Base-by-base conservation (phyloP, 1,284 basidiomycete species). In the Ceratobasidium sp. region DNA sequence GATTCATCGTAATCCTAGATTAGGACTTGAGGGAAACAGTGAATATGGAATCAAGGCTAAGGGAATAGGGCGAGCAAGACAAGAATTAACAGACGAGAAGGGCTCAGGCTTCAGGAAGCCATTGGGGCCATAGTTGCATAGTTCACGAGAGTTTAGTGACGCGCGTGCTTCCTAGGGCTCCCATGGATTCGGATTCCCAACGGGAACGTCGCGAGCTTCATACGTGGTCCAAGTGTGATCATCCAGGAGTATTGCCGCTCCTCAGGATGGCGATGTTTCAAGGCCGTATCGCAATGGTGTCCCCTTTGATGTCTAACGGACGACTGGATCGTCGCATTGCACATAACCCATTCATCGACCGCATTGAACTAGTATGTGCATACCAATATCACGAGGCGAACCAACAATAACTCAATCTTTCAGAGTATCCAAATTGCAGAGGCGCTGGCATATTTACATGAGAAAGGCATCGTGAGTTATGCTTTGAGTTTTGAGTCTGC, bases 121-220 rank as follows among this genome's bases (percentile, higher is more conserved):
- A 30, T 47, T 16, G 26, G 49, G 46, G 28, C 28, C 32, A 66
- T 23, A 49, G 38, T 52, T 38, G 26, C 38, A 21, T 49, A 66
- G 41, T n/a, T n/a, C n/a, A n/a, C n/a, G n/a, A n/a, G n/a, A n/a
- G n/a, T 23, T 54, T 38, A 30, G 63, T 66, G 63, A 66, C 63
- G 47, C 50, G 35, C 41, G 41, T 66, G 63, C 63, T 66, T 66
- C 50, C n/a, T 35, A 21, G 28, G 49, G n/a, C 23, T n/a, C n/a
- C n/a, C n/a, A n/a, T n/a, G n/a, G n/a, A n/a, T n/a, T n/a, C n/a
- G n/a, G n/a, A n/a, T n/a, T n/a, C n/a, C n/a, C n/a, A n/a, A n/a
- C n/a, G n/a, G n/a, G n/a, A n/a, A n/a, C n/a, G n/a, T n/a, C 61
- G 61, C 3, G 67, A 70, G 38, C 26, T 70, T 13, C 38, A 70